Conservation (phyloP, 805 yeast genomes). For the Ogataea neopini region DNA sequence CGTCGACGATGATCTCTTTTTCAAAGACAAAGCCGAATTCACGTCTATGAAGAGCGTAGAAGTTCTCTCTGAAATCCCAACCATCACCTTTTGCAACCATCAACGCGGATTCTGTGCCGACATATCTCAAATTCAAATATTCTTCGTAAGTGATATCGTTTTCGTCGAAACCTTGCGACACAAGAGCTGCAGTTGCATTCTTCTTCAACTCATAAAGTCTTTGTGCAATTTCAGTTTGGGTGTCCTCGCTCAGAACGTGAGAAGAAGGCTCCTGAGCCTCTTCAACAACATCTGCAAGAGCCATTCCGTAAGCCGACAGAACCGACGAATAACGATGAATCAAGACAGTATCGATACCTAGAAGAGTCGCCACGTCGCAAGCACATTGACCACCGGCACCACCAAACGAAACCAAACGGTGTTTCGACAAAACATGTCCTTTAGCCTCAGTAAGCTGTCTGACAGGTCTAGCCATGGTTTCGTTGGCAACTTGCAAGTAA, state of each 20-base stretch:
- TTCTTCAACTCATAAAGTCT: slow-evolving; percentile 47
- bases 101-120: slow-evolving; percentile 86
- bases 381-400: slow-evolving; percentile 97
- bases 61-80: slow-evolving; percentile 44
- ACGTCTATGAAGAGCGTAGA: slow-evolving; percentile 55
- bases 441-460: slow-evolving; percentile 82
- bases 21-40: slow-evolving; percentile 74
- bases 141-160: slow-evolving; percentile 55
- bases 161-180: slow-evolving; percentile 53
- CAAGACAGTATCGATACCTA: slow-evolving; percentile 68
- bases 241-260: slow-evolving; percentile 37
- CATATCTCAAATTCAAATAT: slow-evolving; percentile 75
- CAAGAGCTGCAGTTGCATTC: slow-evolving; percentile 43
- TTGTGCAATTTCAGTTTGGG: slow-evolving; percentile 37
- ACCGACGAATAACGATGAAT: slow-evolving; percentile 83
- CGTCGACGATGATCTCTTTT: slow-evolving; percentile 65
- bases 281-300: slow-evolving; percentile 80
- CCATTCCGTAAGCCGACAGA: slow-evolving; percentile 85
- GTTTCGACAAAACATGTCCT: slow-evolving; percentile 66
- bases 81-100: slow-evolving; percentile 49
- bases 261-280: slow-evolving; percentile 79
- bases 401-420: slow-evolving; percentile 80
- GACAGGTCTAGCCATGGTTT: slow-evolving; percentile 89
- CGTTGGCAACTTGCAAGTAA: slow-evolving; percentile 80
- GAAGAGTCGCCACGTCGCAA: slow-evolving; percentile 66